Base-by-base conservation (phyloP, 148 eudicot species). In the Hydrangea macrophylla region DNA sequence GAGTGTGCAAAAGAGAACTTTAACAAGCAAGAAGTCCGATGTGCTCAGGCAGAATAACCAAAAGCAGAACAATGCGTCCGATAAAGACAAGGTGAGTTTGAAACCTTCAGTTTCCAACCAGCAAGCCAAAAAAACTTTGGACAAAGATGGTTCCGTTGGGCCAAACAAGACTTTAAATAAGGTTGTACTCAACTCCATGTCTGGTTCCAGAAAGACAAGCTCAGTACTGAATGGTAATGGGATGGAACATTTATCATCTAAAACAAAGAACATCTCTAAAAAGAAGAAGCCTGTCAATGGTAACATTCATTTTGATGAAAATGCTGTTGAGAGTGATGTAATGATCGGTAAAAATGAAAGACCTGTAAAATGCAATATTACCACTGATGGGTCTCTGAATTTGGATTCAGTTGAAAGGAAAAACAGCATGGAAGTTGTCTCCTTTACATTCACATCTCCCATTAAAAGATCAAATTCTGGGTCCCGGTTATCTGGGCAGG, bases 361-460 rank as follows among this genome's bases (percentile, higher is more conserved):
- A 62, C 69, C 84, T 70, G 74, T 61, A 17, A 83, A 78, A 64
- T 78, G 78, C 55, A 86, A 79, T 74, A 58, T 72, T 66, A 60
- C 86, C 13, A 60, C 62, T 55, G 86, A 79, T 65, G 79, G 70
- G 58, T 68, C 61, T 31, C 58, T 71, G 42, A 79, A 70, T 3
- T 76, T 81, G 83, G 85, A 79, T 59, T 70, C 64, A 73, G 74
- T 73, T 65, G 83, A 79, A 25, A 72, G 72, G 85, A 82, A 78
- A 77, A 84, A 70, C 65, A 37, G 72, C 70, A 81, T 84, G 80
- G 97, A 94, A 82, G 93, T 94, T 50, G 87, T 94, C 63, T 94
- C 99, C 3, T 94, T 94, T 79, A 94, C 96, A 26, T 94, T 94
- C 62, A 88, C 90, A 15, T 94, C 99, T 45, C 99, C 99, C n/a